Base-by-base conservation (phyloP, 306 rosid genomes). In the Ceratonia siliqua region DNA sequence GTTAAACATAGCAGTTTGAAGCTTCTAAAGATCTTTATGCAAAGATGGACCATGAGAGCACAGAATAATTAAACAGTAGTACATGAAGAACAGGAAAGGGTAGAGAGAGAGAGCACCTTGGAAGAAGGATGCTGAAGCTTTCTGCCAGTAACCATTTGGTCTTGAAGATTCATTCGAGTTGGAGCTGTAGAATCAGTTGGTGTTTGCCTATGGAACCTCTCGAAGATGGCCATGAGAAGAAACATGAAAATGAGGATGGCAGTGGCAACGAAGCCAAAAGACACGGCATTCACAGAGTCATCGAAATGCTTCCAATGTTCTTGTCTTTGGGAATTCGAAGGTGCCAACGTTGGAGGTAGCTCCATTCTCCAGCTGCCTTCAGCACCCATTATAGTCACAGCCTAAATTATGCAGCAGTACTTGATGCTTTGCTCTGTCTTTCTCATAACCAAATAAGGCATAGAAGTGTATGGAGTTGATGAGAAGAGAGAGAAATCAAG, bases 171-270 rank as follows among this genome's bases (percentile, higher is more conserved):
- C 49, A 76, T 11, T 13, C 61, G 75, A 17, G 78, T 70, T 57
- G 20, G 79, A 70, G 65, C 70, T 24, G 1, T 14, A 68, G 85
- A 49, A 17, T 84, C 41, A 18, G 82, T 36, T 62, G 90, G 70
- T 62, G 84, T 84, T 53, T 89, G 82, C 72, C 83, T 75, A 77
- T 83, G 81, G 74, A 87, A 80, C 74, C 84, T 85, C 87, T 89
- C 95, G 53, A 83, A 75, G 53, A 89, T 87, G 3, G 95, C 92
- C 89, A 90, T 83, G 17, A 84, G 82, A 71, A 90, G 90, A 81
- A 90, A 90, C 90, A 90, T 87, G 54, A 90, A 85, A 62, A 90
- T 80, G 74, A 90, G 91, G 69, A 90, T 86, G 33, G 89, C 96
- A 68, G 92, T 90, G 55, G 92, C 92, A 2, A 90, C 86, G 66